These are phyloP conservation scores for Talaromyces funiculosus DNA, from an alignment of 2,329 filamentous ascomycete species.

Conservation along the genomic window DNA sequence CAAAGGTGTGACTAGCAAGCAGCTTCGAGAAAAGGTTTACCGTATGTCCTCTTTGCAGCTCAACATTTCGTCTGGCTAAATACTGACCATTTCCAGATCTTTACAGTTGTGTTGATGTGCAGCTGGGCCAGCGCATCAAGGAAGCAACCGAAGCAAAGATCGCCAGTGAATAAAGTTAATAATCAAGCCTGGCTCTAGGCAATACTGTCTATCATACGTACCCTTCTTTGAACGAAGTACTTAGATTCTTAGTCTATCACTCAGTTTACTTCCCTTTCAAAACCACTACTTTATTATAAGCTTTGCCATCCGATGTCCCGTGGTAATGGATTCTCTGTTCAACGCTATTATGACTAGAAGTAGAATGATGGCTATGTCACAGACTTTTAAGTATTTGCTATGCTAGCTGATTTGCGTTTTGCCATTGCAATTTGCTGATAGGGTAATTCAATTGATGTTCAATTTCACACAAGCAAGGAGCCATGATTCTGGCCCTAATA, in stretches of 20 bases:
- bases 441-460: not conserved
- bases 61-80: not conserved
- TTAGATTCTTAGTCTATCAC: not conserved
- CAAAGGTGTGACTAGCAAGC: slow-evolving; percentile 17
- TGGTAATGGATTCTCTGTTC: not conserved
- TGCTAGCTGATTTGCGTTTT: too few species aligned
- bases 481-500: not conserved
- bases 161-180: not conserved
- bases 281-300: not conserved
- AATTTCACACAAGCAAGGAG: not conserved
- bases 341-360: too few species aligned
- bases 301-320: not conserved
- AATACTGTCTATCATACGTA: not conserved
- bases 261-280: not conserved
- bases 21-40: slow-evolving; percentile 25
- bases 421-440: too few species aligned
- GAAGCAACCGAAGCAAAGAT: slow-evolving; percentile 44
- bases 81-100: not conserved
- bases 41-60: slow-evolving; percentile 17
- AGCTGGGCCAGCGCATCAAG: slow-evolving; percentile 50
- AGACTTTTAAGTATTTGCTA: too few species aligned
- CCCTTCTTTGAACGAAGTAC: not conserved
- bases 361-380: too few species aligned
- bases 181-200: not conserved
- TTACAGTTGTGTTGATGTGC: slow-evolving; percentile 41